Evolutionary conservation across 371 early-diverging fungal genomes (phyloP).

Genomic region (Smittium culicis): DNA sequence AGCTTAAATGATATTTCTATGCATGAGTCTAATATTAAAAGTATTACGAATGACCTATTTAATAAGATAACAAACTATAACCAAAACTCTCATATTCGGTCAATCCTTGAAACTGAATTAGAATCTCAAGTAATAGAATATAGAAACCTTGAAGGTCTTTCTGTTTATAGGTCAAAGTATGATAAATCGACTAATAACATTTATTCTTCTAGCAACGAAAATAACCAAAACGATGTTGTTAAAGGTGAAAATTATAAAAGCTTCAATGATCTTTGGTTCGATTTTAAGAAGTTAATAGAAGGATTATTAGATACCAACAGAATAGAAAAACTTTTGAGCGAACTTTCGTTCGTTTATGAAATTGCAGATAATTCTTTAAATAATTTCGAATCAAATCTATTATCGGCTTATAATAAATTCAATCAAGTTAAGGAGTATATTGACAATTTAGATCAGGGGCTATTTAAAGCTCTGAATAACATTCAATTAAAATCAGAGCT

Average conservation of each 20-base stretch:
- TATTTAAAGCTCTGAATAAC: neutral
- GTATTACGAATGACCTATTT: neutral
- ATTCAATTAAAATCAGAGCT: neutral
- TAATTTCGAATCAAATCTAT: neutral
- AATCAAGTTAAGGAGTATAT: neutral
- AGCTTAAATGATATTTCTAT: neutral
- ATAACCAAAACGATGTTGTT: neutral
- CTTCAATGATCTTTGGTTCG: neutral
- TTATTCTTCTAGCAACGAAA: neutral
- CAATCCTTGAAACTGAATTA: neutral
- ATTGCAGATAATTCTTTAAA: neutral
- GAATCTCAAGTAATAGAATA: neutral
- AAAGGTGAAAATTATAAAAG: neutral
- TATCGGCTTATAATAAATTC: neutral
- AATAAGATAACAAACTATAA: neutral
- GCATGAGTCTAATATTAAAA: neutral
- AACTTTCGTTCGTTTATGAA: neutral
- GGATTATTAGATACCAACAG: neutral
- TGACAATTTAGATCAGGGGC: neutral
- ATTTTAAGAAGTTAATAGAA: neutral
- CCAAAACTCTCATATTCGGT: neutral
- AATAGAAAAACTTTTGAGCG: neutral
- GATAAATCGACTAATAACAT: neutral
- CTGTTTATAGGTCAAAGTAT: neutral
- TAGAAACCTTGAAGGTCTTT: neutral